Evolutionary conservation across 148 eudicot genomes (phyloP).

Genomic region (Spergularia marina): DNA sequence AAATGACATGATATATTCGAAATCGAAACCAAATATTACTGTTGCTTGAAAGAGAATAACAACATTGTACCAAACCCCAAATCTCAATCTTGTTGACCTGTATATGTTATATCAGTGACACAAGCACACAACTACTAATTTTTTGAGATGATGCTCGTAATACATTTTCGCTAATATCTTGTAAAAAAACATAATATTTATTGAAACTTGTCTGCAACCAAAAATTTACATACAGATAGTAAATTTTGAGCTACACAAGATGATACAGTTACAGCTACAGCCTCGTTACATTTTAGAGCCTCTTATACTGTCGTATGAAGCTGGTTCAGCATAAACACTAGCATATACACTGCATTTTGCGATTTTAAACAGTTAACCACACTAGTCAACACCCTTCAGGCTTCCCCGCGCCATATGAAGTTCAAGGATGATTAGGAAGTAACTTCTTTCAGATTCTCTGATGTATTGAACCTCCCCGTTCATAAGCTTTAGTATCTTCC

Average conservation of each 20-base stretch:
- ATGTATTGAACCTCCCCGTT: constrained; percentile 88
- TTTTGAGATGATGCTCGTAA: too few species aligned
- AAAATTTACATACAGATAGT: neutral
- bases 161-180: too few species aligned
- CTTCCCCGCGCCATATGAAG: constrained; percentile 50
- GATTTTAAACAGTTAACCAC: neutral
- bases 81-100: too few species aligned
- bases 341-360: neutral
- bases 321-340: neutral
- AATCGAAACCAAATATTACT: too few species aligned
- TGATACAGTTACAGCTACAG: constrained; percentile 5
- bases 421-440: constrained; percentile 67
- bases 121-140: too few species aligned
- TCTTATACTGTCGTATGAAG: constrained; percentile 4
- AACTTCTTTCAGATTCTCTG: constrained; percentile 85
- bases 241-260: too few species aligned
- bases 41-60: too few species aligned
- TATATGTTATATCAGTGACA: too few species aligned
- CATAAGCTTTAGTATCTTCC: constrained; percentile 79
- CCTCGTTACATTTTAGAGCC: constrained; percentile 13
- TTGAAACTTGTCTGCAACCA: neutral
- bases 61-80: too few species aligned
- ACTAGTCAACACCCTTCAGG: constrained; percentile 31
- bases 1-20: too few species aligned
- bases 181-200: too few species aligned